These are phyloP conservation scores for Auriculariales sp. DNA, from an alignment of 768 basidiomycete species.

Conservation along the genomic window DNA sequence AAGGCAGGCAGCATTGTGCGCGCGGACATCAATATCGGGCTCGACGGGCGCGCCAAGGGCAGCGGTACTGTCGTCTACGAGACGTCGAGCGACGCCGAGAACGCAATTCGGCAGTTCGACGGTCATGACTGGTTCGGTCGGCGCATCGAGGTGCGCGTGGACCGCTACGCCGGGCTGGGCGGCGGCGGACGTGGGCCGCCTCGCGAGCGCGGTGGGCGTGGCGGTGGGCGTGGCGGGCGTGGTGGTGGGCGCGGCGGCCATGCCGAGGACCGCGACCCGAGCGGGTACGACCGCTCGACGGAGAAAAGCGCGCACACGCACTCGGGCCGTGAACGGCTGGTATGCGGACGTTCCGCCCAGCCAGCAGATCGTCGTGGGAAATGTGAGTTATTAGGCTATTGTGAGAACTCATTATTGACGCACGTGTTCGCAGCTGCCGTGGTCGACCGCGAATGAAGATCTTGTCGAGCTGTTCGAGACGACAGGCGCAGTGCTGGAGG, in stretches of 20 bases:
- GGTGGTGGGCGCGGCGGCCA: conserved; percentile 29
- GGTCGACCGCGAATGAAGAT: conserved; percentile 98
- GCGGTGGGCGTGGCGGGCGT: conserved; percentile 41
- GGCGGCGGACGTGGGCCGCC: conserved; percentile 24
- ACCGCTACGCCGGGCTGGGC: conserved; percentile 62
- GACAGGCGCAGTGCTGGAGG: conserved; percentile 85
- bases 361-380: conserved; percentile 96
- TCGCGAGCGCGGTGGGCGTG: conserved; percentile 39
- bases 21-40: conserved; percentile 88
- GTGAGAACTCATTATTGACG: conserved; percentile 80
- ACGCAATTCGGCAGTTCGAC: conserved; percentile 85
- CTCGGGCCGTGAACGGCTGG: conserved; percentile 61
- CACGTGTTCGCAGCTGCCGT: conserved; percentile 66
- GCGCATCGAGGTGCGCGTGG: conserved; percentile 60
- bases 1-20: conserved; percentile 89
- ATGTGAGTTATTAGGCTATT: conserved; percentile 76
- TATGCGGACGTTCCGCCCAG: conserved; percentile 68
- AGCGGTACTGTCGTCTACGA: conserved; percentile 97
- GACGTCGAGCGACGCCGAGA: conserved; percentile 75
- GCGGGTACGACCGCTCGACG: conserved; percentile 11
- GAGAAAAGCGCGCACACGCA: conserved; percentile 63
- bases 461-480: conserved; percentile 97
- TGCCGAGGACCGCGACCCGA: conserved; percentile 41
- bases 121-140: conserved; percentile 97
- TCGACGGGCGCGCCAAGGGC: conserved; percentile 87